These are phyloP conservation scores for Corylus avellana DNA, from an alignment of 306 rosid species.

Conservation along the genomic window DNA sequence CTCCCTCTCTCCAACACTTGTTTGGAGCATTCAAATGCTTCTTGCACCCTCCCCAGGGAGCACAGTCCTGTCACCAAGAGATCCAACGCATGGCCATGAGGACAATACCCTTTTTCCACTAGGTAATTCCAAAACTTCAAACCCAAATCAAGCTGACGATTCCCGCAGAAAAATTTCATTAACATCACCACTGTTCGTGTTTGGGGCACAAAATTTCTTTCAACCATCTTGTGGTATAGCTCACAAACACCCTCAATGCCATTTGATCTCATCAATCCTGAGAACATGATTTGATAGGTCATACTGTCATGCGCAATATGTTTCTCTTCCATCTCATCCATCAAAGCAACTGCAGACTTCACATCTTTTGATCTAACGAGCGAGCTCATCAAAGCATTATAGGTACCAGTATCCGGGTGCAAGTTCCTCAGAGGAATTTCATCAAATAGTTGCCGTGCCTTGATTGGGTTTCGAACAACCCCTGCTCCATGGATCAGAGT, in stretches of 20 bases:
- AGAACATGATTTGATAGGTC: constrained; percentile 74
- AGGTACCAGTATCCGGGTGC: constrained; percentile 59
- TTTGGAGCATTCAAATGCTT: constrained; percentile 76
- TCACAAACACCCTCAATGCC: constrained; percentile 51
- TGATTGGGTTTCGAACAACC: constrained; percentile 52
- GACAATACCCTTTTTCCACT: constrained; percentile 76
- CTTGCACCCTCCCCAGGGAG: constrained; percentile 53
- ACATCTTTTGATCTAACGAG: constrained; percentile 57
- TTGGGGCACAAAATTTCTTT: constrained; percentile 61
- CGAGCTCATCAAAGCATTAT: constrained; percentile 74
- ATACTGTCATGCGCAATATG: constrained; percentile 50
- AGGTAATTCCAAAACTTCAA: constrained; percentile 69
- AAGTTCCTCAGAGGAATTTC: constrained; percentile 62
- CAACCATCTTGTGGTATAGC: constrained; percentile 67
- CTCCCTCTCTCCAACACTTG: constrained; percentile 87
- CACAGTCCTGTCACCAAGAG: constrained; percentile 80
- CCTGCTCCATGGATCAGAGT: constrained; percentile 97
- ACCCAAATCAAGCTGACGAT: constrained; percentile 61
- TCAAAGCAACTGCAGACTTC: constrained; percentile 56
- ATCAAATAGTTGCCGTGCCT: constrained; percentile 62
- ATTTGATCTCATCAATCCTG: constrained; percentile 48
- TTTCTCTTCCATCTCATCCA: constrained; percentile 73
- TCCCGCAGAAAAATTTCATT: constrained; percentile 70
- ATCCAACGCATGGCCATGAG: constrained; percentile 82
- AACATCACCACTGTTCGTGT: constrained; percentile 70